phyloP scores from a whole-genome alignment of 169 alveolate genomes.

The Besnoitia besnoiti region DNA sequence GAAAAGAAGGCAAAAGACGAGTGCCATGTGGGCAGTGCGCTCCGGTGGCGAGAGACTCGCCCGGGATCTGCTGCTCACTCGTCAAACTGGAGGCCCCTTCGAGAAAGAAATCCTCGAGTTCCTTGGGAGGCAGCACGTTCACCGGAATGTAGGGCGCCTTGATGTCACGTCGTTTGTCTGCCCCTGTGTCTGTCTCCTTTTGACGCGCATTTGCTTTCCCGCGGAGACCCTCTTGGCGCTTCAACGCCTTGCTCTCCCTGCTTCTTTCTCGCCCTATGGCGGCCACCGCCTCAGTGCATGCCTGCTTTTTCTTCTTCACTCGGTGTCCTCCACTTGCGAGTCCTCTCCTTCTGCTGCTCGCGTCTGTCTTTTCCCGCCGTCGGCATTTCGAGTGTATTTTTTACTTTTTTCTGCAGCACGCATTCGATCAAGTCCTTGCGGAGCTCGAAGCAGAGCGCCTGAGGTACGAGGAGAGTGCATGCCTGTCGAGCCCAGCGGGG shows the following conservation, averaged over 20 bases:
- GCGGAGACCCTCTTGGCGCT: neutral
- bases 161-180: neutral
- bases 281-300: no score
- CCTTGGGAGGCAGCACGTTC: neutral
- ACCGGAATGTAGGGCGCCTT: neutral
- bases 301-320: no score
- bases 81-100: conserved; percentile 2
- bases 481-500: no score
- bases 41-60: neutral
- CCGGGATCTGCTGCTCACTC: neutral
- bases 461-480: neutral
- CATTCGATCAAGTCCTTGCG: neutral
- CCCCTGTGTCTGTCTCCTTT: neutral
- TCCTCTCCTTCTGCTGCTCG: neutral
- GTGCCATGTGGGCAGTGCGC: neutral
- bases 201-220: no score
- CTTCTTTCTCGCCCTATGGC: neutral
- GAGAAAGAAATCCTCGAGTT: conserved; percentile 3
- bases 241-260: neutral
- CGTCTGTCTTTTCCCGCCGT: neutral
- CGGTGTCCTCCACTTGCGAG: no score
- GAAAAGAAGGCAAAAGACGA: neutral
- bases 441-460: neutral
- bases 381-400: neutral
- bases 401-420: neutral